A percentile compares a stretch with the other conserved stretches of the same genome.
Conservation (phyloP, 495 filamentous ascomycete species). For the Penicillium angulare region DNA sequence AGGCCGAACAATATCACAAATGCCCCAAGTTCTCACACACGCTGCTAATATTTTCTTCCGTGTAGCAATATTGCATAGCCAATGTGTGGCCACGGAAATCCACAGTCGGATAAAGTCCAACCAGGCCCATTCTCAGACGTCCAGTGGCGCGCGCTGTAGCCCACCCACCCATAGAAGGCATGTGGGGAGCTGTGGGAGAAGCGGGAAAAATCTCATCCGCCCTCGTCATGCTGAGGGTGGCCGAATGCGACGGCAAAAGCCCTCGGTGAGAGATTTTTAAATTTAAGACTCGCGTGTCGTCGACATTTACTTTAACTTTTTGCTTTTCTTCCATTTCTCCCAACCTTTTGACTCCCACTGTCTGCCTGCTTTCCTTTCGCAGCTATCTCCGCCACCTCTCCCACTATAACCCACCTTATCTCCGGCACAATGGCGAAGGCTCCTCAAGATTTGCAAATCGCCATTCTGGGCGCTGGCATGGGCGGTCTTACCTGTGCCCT, state of each 20-base stretch:
- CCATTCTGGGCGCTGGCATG: conserved; percentile 62
- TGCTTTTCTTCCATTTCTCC: not conserved
- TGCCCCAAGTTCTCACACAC: not conserved
- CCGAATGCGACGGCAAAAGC: conserved; percentile 11
- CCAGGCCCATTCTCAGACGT: conserved; percentile 4
- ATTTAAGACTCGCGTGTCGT: conserved; percentile 12
- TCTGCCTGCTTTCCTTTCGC: not conserved
- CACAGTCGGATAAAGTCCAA: conserved; percentile 22
- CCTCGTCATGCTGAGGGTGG: conserved; percentile 5
- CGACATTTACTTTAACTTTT: not conserved
- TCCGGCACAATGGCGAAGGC: conserved; percentile 27
- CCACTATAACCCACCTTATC: conserved; percentile 1
- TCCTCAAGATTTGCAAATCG: conserved; percentile 42
- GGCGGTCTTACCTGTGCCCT: conserved; percentile 71
- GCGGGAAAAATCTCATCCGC: conserved; percentile 29
- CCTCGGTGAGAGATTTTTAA: conserved; percentile 5
- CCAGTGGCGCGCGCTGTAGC: not conserved
- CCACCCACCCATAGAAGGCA: conserved; percentile 1
- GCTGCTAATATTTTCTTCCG: conserved; percentile 3
- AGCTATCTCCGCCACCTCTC: not conserved
- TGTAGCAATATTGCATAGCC: not conserved
- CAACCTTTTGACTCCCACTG: not conserved
- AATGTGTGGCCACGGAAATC: not conserved
- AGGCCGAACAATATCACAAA: not conserved
- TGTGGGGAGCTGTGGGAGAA: conserved; percentile 32